Evolutionary conservation across 306 rosid genomes (phyloP), one percentile per base, ranked within the genome.

Genomic region (Potentilla sterilis): DNA sequence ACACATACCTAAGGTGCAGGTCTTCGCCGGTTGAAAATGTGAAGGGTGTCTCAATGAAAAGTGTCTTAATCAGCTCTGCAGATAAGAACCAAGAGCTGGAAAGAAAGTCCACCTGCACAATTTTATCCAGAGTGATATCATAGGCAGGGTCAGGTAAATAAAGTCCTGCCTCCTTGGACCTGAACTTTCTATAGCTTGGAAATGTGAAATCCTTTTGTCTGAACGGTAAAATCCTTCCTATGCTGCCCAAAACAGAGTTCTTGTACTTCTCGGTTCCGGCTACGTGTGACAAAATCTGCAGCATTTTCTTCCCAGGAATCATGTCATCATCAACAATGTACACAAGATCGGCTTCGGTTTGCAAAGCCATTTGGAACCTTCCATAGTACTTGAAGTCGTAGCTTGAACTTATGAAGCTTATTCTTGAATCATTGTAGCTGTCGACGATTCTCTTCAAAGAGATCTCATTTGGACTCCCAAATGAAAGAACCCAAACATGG

Each of bases 301-400:
- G 75, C 99, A 95, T 95, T 84, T 87, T 92, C 83, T 68, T 85
- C 0, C 99, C 97, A 0, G 99, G 99, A 63, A 95, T 95, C 97
- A 95, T 92, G 82, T 92, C 99, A 73, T 95, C 99, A 61, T 95
- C 99, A 35, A 90, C 77, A 58, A 95, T 78, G 41, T 95, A 95
- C 3, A 92, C 98, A 28, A 95, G 83, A 80, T 95, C 96, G 14
- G 91, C 93, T 73, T 90, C 93, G 2, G 97, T 92, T 80, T 95
- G 97, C 24, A 92, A 79, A 47, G 99, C 97, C 88, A 95, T 89
- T 62, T 95, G 99, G 70, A 95, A 95, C 78, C 99, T 88, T 58
- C 99, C 99, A 55, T 95, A 95, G 92, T 95, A 95, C 88, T 92
- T 95, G 85, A 95, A 95, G 79, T 95, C 99, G 57, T 95, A 92